A percentile compares a stretch with the other conserved stretches of the same genome.
These are phyloP conservation scores for Grosmannia clavigera DNA, from an alignment of 2,329 filamentous ascomycete genomes.

Conservation along the genomic window DNA sequence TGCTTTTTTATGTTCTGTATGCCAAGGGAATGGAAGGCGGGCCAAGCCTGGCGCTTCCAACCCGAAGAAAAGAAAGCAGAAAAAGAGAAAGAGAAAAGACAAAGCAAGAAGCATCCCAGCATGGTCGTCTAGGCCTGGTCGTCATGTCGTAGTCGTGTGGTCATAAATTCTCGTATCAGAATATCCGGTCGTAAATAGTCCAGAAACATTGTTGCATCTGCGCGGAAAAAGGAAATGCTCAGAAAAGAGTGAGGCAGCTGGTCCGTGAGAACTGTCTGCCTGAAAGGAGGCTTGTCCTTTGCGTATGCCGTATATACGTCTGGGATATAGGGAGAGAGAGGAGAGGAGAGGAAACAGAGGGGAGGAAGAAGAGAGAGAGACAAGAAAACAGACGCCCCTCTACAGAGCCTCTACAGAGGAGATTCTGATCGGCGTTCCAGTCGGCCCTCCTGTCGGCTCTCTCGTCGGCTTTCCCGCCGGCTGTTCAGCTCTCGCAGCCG, in stretches of 20 bases:
- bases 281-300: not conserved
- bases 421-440: slow-evolving; percentile 32
- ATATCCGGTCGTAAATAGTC: slow-evolving; percentile 3
- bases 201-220: not conserved
- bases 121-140: slow-evolving; percentile 8
- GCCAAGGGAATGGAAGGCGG: not conserved
- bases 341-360: not conserved
- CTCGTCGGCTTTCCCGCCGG: slow-evolving; percentile 19
- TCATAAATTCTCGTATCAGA: slow-evolving; percentile 9
- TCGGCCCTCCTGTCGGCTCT: slow-evolving; percentile 10
- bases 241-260: not conserved
- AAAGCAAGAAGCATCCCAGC: slow-evolving; percentile 6
- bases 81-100: not conserved
- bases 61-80: not conserved
- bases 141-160: slow-evolving; percentile 10
- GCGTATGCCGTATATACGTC: not conserved
- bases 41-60: too few species aligned
- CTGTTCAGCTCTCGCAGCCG: slow-evolving; percentile 42
- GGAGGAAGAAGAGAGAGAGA: not conserved
- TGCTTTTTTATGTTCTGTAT: not conserved
- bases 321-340: too few species aligned
- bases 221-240: not conserved
- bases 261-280: not conserved
- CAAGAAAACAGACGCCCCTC: too few species aligned
- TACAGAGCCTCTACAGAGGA: slow-evolving; percentile 24